Base-by-base conservation (phyloP, 768 basidiomycete species). In the Mycena pura region DNA sequence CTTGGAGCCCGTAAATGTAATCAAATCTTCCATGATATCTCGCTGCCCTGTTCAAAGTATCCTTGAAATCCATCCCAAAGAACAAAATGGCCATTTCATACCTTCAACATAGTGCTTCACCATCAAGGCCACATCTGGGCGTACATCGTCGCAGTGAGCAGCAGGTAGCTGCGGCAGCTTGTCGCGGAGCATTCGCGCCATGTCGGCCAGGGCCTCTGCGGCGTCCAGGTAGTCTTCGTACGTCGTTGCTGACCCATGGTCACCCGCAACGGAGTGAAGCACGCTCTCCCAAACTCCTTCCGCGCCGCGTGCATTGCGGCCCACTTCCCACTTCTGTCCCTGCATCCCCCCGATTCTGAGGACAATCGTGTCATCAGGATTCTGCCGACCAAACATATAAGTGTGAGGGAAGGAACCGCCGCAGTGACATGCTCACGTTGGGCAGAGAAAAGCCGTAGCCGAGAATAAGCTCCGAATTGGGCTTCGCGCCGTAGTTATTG, bases 401-500 rank as follows among this genome's bases (percentile, higher is more conserved):
- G 24, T 17, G 43, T 29, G 15, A 25, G 34, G 25, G 15, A 38
- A 28, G 2, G 8, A 32, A 45, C 7, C 17, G 6, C 25, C 10
- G 13, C 13, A 5, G n/a, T 11, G 14, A 29, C 4, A 17, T 5
- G 38, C 60, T 59, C 39, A 65, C 64, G 32, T 86, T 63, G 2
- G 83, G 77, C 4, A 96, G 71, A 0, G 91, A 85, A 75, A 98
- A 99, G 1, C 96, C 96, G 69, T 97, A 98, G 6, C 92, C 94
- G 5, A 98, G 82, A 44, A 98, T 86, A 41, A 98, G 83, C 73
- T 96, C 93, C 25, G 92, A 83, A 72, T 96, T 96, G 0, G 93
- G 87, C 71, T 97, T 97, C 0, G 88, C 84, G 0, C 95, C 96
- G 72, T 97, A 97, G 72, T 96, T 96, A 77, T 95, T 96, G 77